These are phyloP conservation scores for Syncephalis plumigaleata DNA, from an alignment of 371 early-diverging fungal species.

Conservation along the genomic window DNA sequence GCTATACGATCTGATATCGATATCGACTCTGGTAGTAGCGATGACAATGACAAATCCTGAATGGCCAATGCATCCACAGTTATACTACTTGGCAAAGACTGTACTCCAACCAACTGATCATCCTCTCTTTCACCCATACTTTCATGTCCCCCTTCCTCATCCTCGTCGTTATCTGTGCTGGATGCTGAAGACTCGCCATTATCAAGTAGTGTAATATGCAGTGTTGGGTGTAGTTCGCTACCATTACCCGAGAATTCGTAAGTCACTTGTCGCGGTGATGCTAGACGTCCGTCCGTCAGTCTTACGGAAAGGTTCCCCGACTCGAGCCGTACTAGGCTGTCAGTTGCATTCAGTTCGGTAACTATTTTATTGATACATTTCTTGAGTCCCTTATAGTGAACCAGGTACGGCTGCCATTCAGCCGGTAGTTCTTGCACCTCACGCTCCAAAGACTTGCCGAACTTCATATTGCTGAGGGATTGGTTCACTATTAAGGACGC, in stretches of 20 bases:
- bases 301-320: constrained; percentile 24
- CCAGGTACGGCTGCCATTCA: constrained; percentile 46
- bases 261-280: neutral
- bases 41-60: neutral
- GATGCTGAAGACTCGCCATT: neutral
- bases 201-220: neutral
- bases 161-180: neutral
- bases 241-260: neutral
- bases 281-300: neutral
- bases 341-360: constrained; percentile 35
- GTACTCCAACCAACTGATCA: neutral
- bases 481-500: too few relatives aligned
- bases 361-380: constrained; percentile 43
- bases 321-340: constrained; percentile 9
- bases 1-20: neutral
- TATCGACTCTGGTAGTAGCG: too few relatives aligned
- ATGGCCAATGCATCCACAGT: neutral
- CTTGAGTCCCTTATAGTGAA: constrained; percentile 45
- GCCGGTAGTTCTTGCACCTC: constrained; percentile 43
- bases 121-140: neutral
- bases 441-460: constrained; percentile 46
- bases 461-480: constrained; percentile 67
- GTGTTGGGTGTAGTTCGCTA: neutral
- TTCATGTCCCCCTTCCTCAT: neutral
- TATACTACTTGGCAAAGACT: neutral